A percentile compares a stretch with the other conserved stretches of the same genome.
Conservation (phyloP, 176 grass and related monocot genomes). For the Aegilops tauschii region DNA sequence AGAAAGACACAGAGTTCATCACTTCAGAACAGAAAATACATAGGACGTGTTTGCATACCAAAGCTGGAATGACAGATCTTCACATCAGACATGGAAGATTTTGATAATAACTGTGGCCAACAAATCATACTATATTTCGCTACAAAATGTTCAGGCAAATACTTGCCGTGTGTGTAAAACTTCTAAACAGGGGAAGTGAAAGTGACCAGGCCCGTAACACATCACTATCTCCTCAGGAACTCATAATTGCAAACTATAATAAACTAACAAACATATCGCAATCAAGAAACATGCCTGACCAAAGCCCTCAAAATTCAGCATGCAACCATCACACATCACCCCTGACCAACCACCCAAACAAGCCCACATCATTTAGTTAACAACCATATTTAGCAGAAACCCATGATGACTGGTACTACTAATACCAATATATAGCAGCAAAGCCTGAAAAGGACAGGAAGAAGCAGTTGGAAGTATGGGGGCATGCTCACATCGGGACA, state of each 20-base stretch:
- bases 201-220: not conserved
- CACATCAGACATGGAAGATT: not conserved
- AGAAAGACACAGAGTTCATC: not conserved
- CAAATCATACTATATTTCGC: not conserved
- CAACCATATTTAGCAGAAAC: slow-evolving; percentile 31
- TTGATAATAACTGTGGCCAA: not conserved
- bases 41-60: not conserved
- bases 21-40: not conserved
- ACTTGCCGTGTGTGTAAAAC: not conserved
- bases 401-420: slow-evolving; percentile 12
- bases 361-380: not conserved
- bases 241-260: not conserved
- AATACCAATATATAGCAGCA: too few species aligned
- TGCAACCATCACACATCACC: slow-evolving; percentile 19
- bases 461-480: slow-evolving; percentile 12
- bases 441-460: slow-evolving; percentile 17
- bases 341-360: slow-evolving; percentile 7
- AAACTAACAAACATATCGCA: slow-evolving; percentile 28
- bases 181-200: slow-evolving; percentile 15
- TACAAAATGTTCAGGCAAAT: not conserved
- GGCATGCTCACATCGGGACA: slow-evolving; percentile 76
- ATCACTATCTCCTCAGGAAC: slow-evolving; percentile 8
- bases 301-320: not conserved
- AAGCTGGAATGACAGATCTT: not conserved
- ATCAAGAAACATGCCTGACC: slow-evolving; percentile 18